phyloP scores from a whole-genome alignment of 2,329 filamentous ascomycete genomes.

The Escovopsis sp. region DNA sequence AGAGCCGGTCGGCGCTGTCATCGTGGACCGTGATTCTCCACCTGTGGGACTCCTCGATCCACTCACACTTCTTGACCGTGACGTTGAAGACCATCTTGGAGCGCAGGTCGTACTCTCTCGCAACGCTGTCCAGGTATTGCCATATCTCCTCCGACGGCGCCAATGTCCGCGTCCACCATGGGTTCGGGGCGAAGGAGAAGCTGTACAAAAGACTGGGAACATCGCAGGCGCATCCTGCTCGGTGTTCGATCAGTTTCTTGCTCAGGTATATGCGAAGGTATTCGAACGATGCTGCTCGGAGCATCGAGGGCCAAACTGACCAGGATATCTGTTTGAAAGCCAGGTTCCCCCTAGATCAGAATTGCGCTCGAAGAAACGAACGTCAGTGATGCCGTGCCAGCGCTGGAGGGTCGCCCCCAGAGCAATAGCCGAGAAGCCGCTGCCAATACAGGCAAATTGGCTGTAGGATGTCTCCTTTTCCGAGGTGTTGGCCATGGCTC shows the following conservation, averaged over 20 bases:
- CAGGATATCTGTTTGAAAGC: slow-evolving; percentile 47
- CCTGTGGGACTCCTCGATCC: slow-evolving; percentile 18
- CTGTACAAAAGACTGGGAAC: slow-evolving; percentile 46
- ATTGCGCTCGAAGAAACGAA: slow-evolving; percentile 45
- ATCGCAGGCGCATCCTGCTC: slow-evolving; percentile 33
- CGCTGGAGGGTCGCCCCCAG: slow-evolving; percentile 43
- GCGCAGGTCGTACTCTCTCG: slow-evolving; percentile 26
- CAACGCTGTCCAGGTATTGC: slow-evolving; percentile 38
- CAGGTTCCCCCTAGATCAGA: slow-evolving; percentile 47
- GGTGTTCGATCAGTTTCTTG: neutral
- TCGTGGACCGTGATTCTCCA: slow-evolving; percentile 20
- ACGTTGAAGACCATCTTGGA: slow-evolving; percentile 23
- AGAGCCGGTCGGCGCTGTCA: slow-evolving; percentile 9
- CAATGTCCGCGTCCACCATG: slow-evolving; percentile 42
- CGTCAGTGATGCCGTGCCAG: slow-evolving; percentile 40
- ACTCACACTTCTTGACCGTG: slow-evolving; percentile 22
- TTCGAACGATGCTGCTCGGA: neutral
- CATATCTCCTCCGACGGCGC: slow-evolving; percentile 40
- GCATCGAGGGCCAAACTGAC: slow-evolving; percentile 12
- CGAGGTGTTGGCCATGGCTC: neutral
- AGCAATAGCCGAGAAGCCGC: slow-evolving; percentile 46
- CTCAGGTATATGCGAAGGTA: neutral
- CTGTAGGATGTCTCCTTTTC: slow-evolving; percentile 13
- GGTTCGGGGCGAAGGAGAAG: slow-evolving; percentile 43
- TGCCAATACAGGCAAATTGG: slow-evolving; percentile 35